A percentile compares a stretch with the other conserved stretches of the same genome.
phyloP scores from a whole-genome alignment of 352 stramenopile species.

The Globisporangium carolinianum region DNA sequence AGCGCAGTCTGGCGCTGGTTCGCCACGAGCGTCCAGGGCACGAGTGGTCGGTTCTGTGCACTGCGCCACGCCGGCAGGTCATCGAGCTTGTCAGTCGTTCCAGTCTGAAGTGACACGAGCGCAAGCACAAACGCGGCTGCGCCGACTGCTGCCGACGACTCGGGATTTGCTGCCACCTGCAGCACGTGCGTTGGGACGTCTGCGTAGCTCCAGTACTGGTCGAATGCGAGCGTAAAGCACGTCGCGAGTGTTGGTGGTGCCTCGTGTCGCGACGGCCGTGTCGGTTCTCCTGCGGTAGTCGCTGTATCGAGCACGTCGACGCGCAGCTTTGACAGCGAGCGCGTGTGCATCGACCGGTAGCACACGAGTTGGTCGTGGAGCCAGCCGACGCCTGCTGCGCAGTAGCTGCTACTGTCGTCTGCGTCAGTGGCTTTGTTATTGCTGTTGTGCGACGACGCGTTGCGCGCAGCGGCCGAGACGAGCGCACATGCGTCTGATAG shows the following conservation, averaged over 20 bases:
- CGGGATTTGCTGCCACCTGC: constrained; percentile 26
- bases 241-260: constrained; percentile 15
- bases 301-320: constrained; percentile 1
- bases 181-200: constrained; percentile 34
- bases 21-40: constrained; percentile 38
- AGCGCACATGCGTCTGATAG: constrained; percentile 15
- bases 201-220: constrained; percentile 66
- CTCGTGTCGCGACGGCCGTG: background rate
- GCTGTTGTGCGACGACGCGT: background rate
- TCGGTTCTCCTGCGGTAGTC: background rate
- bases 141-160: constrained; percentile 1
- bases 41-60: constrained; percentile 33
- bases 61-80: constrained; percentile 51
- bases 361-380: constrained; percentile 3
- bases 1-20: constrained; percentile 35
- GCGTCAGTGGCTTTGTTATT: background rate
- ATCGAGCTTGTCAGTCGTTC: constrained; percentile 36
- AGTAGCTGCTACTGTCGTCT: constrained; percentile 4
- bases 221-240: constrained; percentile 33
- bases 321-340: constrained; percentile 8
- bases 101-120: constrained; percentile 39
- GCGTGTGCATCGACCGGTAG: constrained; percentile 9
- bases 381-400: constrained; percentile 8
- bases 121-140: constrained; percentile 34
- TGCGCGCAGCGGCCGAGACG: background rate